Evolutionary conservation across 2,329 filamentous ascomycete species (phyloP), one percentile per base, ranked within the genome.

Genomic region (Hymenoscyphus fructigenus): DNA sequence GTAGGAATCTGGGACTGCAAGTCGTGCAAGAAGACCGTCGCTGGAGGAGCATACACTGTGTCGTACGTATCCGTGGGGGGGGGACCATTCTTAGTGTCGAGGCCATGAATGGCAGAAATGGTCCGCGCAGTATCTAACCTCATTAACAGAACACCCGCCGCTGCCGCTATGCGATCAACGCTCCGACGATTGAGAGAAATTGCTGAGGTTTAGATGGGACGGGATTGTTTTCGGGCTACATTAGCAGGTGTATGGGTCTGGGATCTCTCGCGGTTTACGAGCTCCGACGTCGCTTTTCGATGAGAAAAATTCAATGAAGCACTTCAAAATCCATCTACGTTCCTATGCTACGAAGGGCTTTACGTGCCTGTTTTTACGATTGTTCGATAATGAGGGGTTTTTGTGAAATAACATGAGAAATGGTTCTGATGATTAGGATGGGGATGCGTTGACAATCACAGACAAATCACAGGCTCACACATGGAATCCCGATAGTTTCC

Each of bases 1-100:
- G 91, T 94, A 76, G 93, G 93, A 77, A 97, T 97, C 87, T 97
- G 94, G 94, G 87, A 94, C 82, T 99, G 95, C 91, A 90, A 88
- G 82, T 87, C 90, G 68, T 98, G 95, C 90, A 89, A 91, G 82
- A 97, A 97, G 91, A 92, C 89, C 78, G 87, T 94, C 75, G 94
- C 92, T 76, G 92, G 92, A 82, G 92, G 94, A 83, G 95, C 94
- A 78, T 98, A 96, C 88, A 90, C 88, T 77, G 91, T 98, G 81
- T 91, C 95, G 94, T 97, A 92, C 84, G 93, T 95, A 70, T 67
- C 29, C 38, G 34, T 41, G 28, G 57, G 57, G 36, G 28, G 57
- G 57, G 36, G 28, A n/a, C 34, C 34, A 38, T 41, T 26, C 36
- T 44, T 26, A 23, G 47, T 26, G 47, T 23, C 5, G 20, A 23